Evolutionary conservation across 164 flowering plant species (phyloP), one percentile per base, ranked within the genome.

Genomic region (Chloranthus sessilifolius): DNA sequence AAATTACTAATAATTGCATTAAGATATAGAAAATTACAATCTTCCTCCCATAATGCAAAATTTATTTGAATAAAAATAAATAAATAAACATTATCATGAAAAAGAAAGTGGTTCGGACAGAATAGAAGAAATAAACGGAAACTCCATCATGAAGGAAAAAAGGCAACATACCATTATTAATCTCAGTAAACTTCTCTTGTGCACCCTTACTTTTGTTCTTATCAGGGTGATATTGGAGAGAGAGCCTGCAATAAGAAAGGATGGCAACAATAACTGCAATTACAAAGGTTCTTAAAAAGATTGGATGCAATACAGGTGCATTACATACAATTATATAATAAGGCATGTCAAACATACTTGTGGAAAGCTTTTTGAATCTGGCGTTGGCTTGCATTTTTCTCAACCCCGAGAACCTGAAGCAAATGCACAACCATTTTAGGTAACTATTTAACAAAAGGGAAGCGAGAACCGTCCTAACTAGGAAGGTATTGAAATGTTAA

Each of bases 291-390:
- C n/a, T n/a, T n/a, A n/a, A n/a, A n/a, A n/a, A n/a, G n/a, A n/a
- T n/a, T n/a, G n/a, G n/a, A n/a, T n/a, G n/a, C n/a, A n/a, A n/a
- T n/a, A n/a, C n/a, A n/a, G n/a, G n/a, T n/a, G n/a, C n/a, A n/a
- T n/a, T n/a, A n/a, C n/a, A n/a, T n/a, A n/a, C n/a, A n/a, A n/a
- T n/a, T n/a, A n/a, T n/a, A n/a, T n/a, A n/a, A n/a, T n/a, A n/a
- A n/a, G n/a, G n/a, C n/a, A n/a, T 25, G 55, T 25, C 11, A 2
- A 43, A 60, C 86, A 41, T 83, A 91, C 98, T 81, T 91, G 74
- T 88, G 96, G 58, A 91, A 91, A 57, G 98, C 96, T 64, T 88
- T 91, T 60, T 88, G 96, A 65, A 91, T 85, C 27, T 88, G 88
- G 12, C 98, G 81, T 51, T 87, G 96, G 51, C 80, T 77, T 9